Base-by-base conservation (phyloP, 768 basidiomycete genomes). In the Mycena crocata region DNA sequence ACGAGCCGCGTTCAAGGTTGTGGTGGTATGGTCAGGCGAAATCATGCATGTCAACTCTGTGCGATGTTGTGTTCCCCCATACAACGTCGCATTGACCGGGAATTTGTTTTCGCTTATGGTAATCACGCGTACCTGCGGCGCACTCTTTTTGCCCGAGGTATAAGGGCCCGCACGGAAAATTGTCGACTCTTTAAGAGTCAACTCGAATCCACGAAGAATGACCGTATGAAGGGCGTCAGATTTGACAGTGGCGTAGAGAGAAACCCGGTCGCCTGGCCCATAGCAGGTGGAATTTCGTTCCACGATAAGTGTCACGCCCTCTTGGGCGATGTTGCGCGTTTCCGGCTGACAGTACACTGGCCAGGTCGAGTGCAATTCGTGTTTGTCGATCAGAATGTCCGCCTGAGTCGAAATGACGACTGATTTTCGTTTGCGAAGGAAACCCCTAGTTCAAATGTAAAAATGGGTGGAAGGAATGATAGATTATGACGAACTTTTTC, bases 341-440 rank as follows among this genome's bases (percentile, higher is more conserved):
- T 95, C 93, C 14, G 87, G 86, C 74, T 94, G 92, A 52, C 87
- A 87, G 74, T 95, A 97, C 32, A 96, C 86, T 3, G 96, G 95
- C 96, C 96, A 98, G 1, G 93, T 91, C 5, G 95, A 92, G 73
- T 97, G 95, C 9, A 96, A 82, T 69, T 97, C 96, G 74, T 97
- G 95, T 77, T 97, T 98, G 83, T 94, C 93, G 72, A 98, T 93
- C 67, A 90, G 87, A 48, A 98, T 90, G 15, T 85, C 81, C 35
- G 92, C 87, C 23, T 87, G 83, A 15, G 89, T 86, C n/a, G 90
- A 87, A 32, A 88, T 79, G 45, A 93, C 86, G 24, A 87, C 82
- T 1, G 91, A 86, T 73, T 93, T 91, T 71, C 92, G 89, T 67
- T 91, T 89, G 37, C 94, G 93, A 61, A 97, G 86, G 75, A 96